phyloP scores from a whole-genome alignment of 1,139 yeast genomes.

The Hansenula anomala region DNA sequence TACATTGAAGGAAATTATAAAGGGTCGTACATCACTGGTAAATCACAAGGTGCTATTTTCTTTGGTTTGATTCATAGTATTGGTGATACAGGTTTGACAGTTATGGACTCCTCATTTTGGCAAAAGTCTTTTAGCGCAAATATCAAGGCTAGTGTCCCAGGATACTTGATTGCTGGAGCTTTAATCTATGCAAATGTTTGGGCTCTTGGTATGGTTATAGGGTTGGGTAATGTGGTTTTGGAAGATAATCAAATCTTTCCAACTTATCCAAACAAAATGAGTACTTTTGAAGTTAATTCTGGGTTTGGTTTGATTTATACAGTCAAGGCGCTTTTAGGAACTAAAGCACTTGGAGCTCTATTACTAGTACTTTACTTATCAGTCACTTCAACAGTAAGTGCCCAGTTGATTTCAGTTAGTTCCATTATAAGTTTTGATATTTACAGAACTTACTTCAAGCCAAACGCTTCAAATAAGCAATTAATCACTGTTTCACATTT shows the following conservation, averaged over 20 bases:
- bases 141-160: slow-evolving; percentile 33
- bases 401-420: slow-evolving; percentile 49
- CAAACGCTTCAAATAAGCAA: slow-evolving; percentile 41
- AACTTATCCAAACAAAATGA: slow-evolving; percentile 38
- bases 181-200: slow-evolving; percentile 33
- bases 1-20: slow-evolving; percentile 29
- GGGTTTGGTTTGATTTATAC: slow-evolving; percentile 49
- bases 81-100: slow-evolving; percentile 47
- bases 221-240: slow-evolving; percentile 41
- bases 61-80: slow-evolving; percentile 46
- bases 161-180: slow-evolving; percentile 32
- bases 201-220: slow-evolving; percentile 36
- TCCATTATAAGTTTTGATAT: slow-evolving; percentile 44
- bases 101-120: slow-evolving; percentile 48
- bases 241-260: slow-evolving; percentile 43
- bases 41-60: slow-evolving; percentile 37
- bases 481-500: slow-evolving; percentile 40
- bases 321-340: slow-evolving; percentile 43
- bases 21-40: slow-evolving; percentile 34
- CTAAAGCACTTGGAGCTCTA: slow-evolving; percentile 42
- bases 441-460: slow-evolving; percentile 42
- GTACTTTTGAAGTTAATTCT: slow-evolving; percentile 37
- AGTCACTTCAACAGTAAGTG: slow-evolving; percentile 49
- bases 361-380: slow-evolving; percentile 45
- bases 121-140: slow-evolving; percentile 35